Evolutionary conservation across 2,329 filamentous ascomycete genomes (phyloP).

Genomic region (Verticillium tricorpus): DNA sequence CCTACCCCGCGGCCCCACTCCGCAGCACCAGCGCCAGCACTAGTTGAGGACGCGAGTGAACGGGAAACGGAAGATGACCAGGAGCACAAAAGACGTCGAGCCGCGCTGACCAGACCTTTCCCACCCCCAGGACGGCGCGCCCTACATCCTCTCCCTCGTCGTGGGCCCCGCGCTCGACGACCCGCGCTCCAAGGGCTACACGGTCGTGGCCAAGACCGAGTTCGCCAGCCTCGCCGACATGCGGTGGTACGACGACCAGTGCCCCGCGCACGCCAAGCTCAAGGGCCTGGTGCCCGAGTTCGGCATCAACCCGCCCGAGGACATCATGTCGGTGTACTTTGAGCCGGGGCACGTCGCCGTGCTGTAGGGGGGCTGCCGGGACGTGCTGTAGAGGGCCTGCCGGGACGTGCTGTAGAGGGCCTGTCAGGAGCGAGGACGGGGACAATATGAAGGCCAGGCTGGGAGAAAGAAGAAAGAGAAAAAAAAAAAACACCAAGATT

Average conservation of each 20-base stretch:
- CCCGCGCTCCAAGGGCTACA: slow-evolving; percentile 60
- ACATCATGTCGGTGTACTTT: slow-evolving; percentile 4
- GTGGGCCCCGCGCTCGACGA: slow-evolving; percentile 53
- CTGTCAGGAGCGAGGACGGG: too few relatives aligned
- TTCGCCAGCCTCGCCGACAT: slow-evolving; percentile 65
- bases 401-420: too few relatives aligned
- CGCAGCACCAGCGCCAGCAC: too few relatives aligned
- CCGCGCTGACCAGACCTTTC: background rate
- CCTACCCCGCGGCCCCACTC: background rate
- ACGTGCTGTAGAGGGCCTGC: too few relatives aligned
- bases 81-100: too few relatives aligned
- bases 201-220: slow-evolving; percentile 56
- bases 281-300: slow-evolving; percentile 27
- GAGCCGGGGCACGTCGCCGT: slow-evolving; percentile 1
- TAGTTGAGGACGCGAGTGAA: too few relatives aligned
- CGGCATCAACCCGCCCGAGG: slow-evolving; percentile 1
- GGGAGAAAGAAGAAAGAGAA: too few relatives aligned
- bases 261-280: slow-evolving; percentile 36
- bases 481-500: too few relatives aligned
- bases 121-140: slow-evolving; percentile 62
- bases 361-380: too few relatives aligned
- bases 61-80: background rate
- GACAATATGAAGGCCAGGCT: too few relatives aligned
- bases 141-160: slow-evolving; percentile 59
- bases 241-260: slow-evolving; percentile 61